Percentiles rank a stretch among this genome's conserved stretches.
Conservation (phyloP, 179 eudicot species). For the Sideroxylon spinosum region DNA sequence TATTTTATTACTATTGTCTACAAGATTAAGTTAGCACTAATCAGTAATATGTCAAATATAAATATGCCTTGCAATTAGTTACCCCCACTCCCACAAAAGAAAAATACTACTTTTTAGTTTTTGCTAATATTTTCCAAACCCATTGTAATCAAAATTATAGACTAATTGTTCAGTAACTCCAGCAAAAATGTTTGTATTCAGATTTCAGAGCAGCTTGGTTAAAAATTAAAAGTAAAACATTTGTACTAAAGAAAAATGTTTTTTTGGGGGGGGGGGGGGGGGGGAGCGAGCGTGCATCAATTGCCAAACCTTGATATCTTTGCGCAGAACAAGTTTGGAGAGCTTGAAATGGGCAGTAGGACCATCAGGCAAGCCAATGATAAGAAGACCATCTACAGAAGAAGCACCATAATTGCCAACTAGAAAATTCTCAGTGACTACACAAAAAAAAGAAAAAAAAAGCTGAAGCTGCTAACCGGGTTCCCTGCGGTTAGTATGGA, state of each 20-base stretch:
- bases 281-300: not conserved
- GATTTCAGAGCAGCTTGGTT: not conserved
- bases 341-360: conserved; percentile 98
- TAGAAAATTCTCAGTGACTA: not conserved
- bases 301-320: conserved; percentile 72
- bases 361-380: conserved; percentile 88
- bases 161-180: too few species aligned
- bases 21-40: not conserved
- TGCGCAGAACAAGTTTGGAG: conserved; percentile 74
- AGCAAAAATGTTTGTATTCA: too few species aligned
- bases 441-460: not conserved
- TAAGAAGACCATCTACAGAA: conserved; percentile 70
- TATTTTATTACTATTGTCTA: not conserved
- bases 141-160: not conserved
- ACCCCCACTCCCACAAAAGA: not conserved
- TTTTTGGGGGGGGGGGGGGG: too few species aligned
- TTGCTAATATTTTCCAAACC: not conserved
- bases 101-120: not conserved
- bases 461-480: conserved; percentile 52
- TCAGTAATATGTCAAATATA: not conserved
- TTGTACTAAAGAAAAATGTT: too few species aligned
- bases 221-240: not conserved
- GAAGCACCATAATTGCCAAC: conserved; percentile 1
- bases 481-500: conserved; percentile 90
- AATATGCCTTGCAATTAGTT: too few species aligned